Conservation (phyloP, 805 yeast genomes). For the Schizosaccharomyces japonicus region DNA sequence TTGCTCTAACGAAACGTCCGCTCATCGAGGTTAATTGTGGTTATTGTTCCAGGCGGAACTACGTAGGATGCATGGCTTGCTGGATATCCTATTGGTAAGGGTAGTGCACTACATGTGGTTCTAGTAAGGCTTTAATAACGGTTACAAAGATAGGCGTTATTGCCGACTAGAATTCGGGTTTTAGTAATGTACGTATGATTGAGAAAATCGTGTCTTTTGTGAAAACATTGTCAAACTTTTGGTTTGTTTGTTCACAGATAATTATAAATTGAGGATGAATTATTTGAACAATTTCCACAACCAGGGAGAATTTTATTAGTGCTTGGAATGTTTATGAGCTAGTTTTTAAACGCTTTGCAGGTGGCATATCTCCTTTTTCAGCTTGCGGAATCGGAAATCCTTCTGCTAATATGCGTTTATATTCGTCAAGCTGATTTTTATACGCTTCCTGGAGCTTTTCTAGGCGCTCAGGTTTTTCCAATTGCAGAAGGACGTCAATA, state of each 20-base stretch:
- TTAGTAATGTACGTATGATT: no score
- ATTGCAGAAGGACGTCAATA: slow-evolving; percentile 13
- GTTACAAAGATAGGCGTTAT: no score
- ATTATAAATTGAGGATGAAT: no score
- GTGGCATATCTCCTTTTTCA: neutral
- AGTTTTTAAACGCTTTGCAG: no score
- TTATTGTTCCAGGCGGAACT: neutral
- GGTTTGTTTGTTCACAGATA: no score
- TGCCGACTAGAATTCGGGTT: no score
- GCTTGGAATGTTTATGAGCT: no score
- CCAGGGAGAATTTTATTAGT: no score
- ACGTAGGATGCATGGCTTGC: neutral
- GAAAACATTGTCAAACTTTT: no score
- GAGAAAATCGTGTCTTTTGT: no score
- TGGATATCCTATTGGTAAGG: neutral
- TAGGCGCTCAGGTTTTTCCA: slow-evolving; percentile 22
- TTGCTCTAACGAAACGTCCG: slow-evolving; percentile 72
- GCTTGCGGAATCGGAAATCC: neutral
- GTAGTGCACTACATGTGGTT: no score
- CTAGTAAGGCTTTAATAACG: neutral
- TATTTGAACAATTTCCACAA: no score
- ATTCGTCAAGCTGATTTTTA: slow-evolving; percentile 44
- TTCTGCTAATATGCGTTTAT: slow-evolving; percentile 27
- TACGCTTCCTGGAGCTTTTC: slow-evolving; percentile 61
- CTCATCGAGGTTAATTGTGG: slow-evolving; percentile 8